Base-by-base conservation (phyloP, 2,329 filamentous ascomycete genomes). In the Penicillium sp. region DNA sequence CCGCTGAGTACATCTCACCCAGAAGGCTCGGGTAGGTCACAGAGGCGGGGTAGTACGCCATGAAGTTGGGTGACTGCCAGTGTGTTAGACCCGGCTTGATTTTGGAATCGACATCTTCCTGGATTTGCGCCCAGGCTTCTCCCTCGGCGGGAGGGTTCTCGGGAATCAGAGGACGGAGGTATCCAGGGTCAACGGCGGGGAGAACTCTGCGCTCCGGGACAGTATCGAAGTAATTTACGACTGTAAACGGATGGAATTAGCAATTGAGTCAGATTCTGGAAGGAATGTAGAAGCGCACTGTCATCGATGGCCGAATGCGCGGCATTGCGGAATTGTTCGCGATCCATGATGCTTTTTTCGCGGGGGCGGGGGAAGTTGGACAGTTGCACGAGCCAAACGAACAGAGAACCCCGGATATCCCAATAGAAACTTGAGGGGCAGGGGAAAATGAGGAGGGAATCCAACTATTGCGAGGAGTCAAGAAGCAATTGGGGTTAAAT, bases 61-160 rank as follows among this genome's bases (percentile, higher is more conserved):
- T 90, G 80, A 96, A 97, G 68, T 93, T 91, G 15, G 90, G 93
- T 2, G 86, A 90, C 70, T 95, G 87, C 91, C 93, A 97, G 74
- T 96, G 93, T 0, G 93, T 96, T 49, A 97, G 79, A 6, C 93
- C 93, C 0, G 93, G 93, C 69, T 96, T 84, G 67, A 97, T 96
- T 69, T 94, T 89, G 42, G 81, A 76, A 63, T 92, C 87, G 47
- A 97, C 85, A 69, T 97, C 93, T 52, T 84, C 80, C 64, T 90
- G 88, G 66, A 97, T 96, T 47, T 83, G 79, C 21, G 79, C 75
- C 89, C 92, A 96, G 67, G 68, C 56, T 82, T 76, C 78, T 87
- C 90, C 64, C 81, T 88, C 53, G 83, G 78, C 60, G 80, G 78
- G 45, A 83, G 93, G 36, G 83, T 84, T 49, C 76, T 78, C 36